Base-by-base conservation (phyloP, 331 rosid species). In the Cydonia oblonga region DNA sequence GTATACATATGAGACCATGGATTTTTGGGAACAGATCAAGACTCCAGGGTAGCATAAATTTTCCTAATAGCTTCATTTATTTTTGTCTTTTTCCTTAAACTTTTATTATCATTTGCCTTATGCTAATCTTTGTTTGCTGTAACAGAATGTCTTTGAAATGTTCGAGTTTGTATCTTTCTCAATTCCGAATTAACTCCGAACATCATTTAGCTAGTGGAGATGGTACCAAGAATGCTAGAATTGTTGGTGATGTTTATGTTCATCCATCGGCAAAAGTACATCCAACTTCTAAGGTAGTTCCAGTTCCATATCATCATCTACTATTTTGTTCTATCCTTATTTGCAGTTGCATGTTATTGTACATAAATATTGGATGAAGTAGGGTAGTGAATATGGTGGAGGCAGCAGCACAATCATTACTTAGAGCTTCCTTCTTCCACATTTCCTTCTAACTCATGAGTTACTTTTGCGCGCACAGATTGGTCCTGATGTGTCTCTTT, bases 221-320 rank as follows among this genome's bases (percentile, higher is more conserved):
- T 78, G 87, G 85, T 25, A 33, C 54, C 33, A 78, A 75, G 64
- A 75, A 66, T 64, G 83, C 87, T 35, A 78, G 71, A 25, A 69
- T 81, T 57, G 33, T 62, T 23, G 87, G 81, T 62, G 83, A 84
- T 68, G 87, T 84, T 70, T 84, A 53, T 68, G 49, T 84, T 58
- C 87, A 81, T 78, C 85, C 87, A 35, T 84, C 87, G 8, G 87
- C 87, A 46, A 84, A 84, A 78, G 83, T 84, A 19, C 85, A 84
- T 64, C 85, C 85, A 52, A 81, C 79, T 71, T 72, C 85, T 19
- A 84, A 81, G 87, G 87, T 81, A 63, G 15, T 65, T 32, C 35
- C 68, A 70, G 25, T 57, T 81, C 56, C 46, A 29, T 69, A 4
- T 42, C 60, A 25, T 68, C 32, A 5, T 30, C n/a, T 69, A 16